Percentiles rank a stretch among this genome's conserved stretches.
These are phyloP conservation scores for Tuber microsphaerosporum DNA, from an alignment of 495 filamentous ascomycete species.

Conservation along the genomic window DNA sequence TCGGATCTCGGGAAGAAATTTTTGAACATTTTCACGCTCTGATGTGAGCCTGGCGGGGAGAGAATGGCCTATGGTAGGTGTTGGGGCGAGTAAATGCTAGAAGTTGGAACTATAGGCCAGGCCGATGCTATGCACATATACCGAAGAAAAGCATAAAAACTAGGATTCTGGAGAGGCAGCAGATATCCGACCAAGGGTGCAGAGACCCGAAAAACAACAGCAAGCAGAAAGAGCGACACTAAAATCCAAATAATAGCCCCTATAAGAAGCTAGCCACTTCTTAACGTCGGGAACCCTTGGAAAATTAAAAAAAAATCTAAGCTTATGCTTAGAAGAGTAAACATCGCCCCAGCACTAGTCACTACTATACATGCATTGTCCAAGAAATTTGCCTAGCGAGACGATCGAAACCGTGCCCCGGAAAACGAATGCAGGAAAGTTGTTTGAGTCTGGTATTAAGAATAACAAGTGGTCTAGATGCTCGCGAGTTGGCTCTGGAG, in stretches of 20 bases:
- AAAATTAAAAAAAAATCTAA: neutral
- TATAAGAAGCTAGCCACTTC: neutral
- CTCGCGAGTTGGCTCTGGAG: conserved; percentile 83
- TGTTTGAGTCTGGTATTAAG: neutral
- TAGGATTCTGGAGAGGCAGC: neutral
- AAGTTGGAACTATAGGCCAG: neutral
- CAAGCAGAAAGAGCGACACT: neutral
- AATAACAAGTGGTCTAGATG: conserved; percentile 54
- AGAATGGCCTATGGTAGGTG: neutral
- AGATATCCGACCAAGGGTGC: neutral
- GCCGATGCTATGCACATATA: neutral
- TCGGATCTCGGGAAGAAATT: neutral
- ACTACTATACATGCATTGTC: neutral
- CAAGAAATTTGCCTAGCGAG: neutral
- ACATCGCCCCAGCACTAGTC: neutral
- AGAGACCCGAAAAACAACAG: neutral
- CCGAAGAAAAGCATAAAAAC: neutral
- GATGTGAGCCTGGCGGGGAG: neutral
- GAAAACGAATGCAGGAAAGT: neutral
- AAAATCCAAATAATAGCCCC: neutral
- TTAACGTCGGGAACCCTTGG: neutral
- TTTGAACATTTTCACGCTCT: neutral
- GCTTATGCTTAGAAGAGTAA: neutral
- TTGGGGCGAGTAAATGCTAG: neutral
- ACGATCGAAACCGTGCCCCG: neutral